phyloP scores from a whole-genome alignment of 306 rosid species.

The Cucurbita pepo region DNA sequence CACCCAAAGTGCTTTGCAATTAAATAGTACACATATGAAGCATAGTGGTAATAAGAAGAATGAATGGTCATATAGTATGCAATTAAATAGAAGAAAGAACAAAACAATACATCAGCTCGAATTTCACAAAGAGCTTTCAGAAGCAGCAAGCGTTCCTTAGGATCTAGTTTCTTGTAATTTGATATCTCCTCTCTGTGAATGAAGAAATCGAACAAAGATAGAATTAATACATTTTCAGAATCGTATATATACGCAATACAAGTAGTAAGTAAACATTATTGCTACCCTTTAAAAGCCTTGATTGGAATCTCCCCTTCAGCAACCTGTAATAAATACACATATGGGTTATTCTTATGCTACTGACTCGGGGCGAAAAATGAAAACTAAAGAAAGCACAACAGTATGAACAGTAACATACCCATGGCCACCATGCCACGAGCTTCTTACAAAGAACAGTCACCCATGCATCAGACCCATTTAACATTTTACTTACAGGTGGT shows the following conservation, averaged over 20 bases:
- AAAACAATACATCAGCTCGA: slow-evolving; percentile 52
- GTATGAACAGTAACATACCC: slow-evolving; percentile 38
- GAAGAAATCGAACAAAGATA: background rate
- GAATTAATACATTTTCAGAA: background rate
- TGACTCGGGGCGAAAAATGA: background rate
- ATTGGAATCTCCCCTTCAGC: slow-evolving; percentile 81
- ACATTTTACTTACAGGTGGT: slow-evolving; percentile 48
- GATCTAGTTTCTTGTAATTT: slow-evolving; percentile 53
- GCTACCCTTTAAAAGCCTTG: slow-evolving; percentile 62
- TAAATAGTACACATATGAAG: background rate
- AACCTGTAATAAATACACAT: slow-evolving; percentile 34
- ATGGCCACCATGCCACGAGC: slow-evolving; percentile 73
- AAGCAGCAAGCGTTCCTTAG: slow-evolving; percentile 45
- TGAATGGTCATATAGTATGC: background rate
- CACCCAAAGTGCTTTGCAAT: background rate
- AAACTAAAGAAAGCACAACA: background rate
- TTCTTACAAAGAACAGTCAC: slow-evolving; percentile 65
- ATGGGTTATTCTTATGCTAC: background rate
- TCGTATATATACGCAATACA: background rate
- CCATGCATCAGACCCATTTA: slow-evolving; percentile 61
- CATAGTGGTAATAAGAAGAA: background rate
- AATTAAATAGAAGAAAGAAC: slow-evolving; percentile 6
- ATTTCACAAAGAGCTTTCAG: slow-evolving; percentile 86
- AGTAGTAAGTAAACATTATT: background rate
- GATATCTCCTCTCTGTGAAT: slow-evolving; percentile 67